Base-by-base conservation (phyloP, 192 early-diverging fungal genomes). In the Coemansia sp. region DNA sequence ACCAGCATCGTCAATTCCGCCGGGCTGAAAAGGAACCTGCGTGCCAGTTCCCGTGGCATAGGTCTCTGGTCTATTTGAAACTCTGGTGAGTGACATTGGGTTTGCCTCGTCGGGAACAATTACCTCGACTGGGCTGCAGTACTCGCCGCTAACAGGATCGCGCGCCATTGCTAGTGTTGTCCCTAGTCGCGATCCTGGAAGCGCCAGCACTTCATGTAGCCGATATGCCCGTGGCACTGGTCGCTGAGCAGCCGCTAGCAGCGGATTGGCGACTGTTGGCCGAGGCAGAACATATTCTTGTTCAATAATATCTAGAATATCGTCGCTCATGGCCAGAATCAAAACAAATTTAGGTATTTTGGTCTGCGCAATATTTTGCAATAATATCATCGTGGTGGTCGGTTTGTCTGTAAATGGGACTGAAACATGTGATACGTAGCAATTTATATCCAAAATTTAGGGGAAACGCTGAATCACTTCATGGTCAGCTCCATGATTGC, bases 401-500 rank as follows among this genome's bases (percentile, higher is more conserved):
- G 41, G 15, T 43, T 15, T 43, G 41, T 11, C 41, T 14, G 41
- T 4, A 43, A 43, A 43, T 43, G 58, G 58, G 58, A 23, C 58
- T 15, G 21, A 21, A 3, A 1, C 58, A 59, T 59, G 58, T 45
- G 58, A 53, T 22, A 32, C 29, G 10, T 22, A 25, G 51, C 10
- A 53, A 55, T 32, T 32, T 32, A 32, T 32, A 32, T 5, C 29
- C 29, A 32, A 32, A 32, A 32, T 32, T 32, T 32, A 32, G 29
- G 5, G 29, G 25, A 32, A 32, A 32, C 29, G 3, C 6, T 32
- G 29, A 32, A 32, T 55, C 14, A 55, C 37, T 79, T 69, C n/a
- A 39, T 32, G 55, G 82, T 83, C 9, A 84, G 65, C 57, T 84
- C 92, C 95, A 97, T 97, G 84, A 97, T 96, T 63, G 97, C 93